A percentile compares a stretch with the other conserved stretches of the same genome.
These are phyloP conservation scores for Filosporella fistucella DNA, from an alignment of 495 filamentous ascomycete species.

Conservation along the genomic window DNA sequence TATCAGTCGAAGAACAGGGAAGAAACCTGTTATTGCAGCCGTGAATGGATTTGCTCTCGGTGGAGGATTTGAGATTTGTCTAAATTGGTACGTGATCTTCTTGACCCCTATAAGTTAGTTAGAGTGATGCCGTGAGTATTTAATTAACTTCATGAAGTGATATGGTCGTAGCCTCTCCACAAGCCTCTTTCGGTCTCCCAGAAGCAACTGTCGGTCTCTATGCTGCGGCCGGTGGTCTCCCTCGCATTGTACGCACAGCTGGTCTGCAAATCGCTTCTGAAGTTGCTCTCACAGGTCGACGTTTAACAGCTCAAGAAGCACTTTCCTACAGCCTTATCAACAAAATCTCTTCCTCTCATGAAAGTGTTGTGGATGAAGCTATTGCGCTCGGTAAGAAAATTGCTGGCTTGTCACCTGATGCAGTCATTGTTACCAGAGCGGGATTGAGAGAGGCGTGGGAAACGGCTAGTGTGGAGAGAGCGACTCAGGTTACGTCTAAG, in stretches of 20 bases:
- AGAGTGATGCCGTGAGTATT: background rate
- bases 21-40: slow-evolving; percentile 74
- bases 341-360: slow-evolving; percentile 49
- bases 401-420: slow-evolving; percentile 64
- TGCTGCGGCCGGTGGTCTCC: slow-evolving; percentile 69
- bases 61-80: slow-evolving; percentile 71
- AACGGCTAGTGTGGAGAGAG: slow-evolving; percentile 56
- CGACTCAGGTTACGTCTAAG: slow-evolving; percentile 50
- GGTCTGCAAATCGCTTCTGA: slow-evolving; percentile 69
- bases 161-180: slow-evolving; percentile 58
- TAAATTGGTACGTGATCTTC: slow-evolving; percentile 48
- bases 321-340: slow-evolving; percentile 72
- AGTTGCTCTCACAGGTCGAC: slow-evolving; percentile 66
- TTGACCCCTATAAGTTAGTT: background rate
- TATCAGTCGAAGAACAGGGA: slow-evolving; percentile 43
- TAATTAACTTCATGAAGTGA: slow-evolving; percentile 40
- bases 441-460: slow-evolving; percentile 63
- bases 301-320: slow-evolving; percentile 58
- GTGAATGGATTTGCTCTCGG: slow-evolving; percentile 74
- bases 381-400: slow-evolving; percentile 49
- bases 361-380: slow-evolving; percentile 44
- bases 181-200: slow-evolving; percentile 62
- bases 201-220: slow-evolving; percentile 71
- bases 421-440: slow-evolving; percentile 62
- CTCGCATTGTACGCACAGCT: slow-evolving; percentile 62